Evolutionary conservation across 2,329 filamentous ascomycete species (phyloP).

Genomic region (Chaetomiaceae sp.): DNA sequence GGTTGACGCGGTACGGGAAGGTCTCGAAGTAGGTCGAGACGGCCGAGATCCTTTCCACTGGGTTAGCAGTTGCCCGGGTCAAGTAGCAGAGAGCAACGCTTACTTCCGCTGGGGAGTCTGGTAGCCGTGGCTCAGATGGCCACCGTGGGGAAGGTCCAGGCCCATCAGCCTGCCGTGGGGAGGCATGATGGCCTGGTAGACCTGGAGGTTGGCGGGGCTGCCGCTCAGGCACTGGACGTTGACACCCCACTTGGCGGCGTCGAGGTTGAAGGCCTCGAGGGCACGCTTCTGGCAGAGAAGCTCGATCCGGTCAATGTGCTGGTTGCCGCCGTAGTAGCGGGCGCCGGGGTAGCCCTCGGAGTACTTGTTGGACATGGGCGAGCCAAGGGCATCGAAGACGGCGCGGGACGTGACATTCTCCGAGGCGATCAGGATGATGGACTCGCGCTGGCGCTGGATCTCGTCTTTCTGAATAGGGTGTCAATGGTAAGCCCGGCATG

Average conservation of each 20-base stretch:
- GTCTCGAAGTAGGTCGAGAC: conserved; percentile 99
- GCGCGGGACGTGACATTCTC: conserved; percentile 99
- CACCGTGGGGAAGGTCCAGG: conserved; percentile 88
- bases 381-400: conserved; percentile 95
- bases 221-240: conserved; percentile 95
- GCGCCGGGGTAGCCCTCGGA: conserved; percentile 97
- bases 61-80: not conserved
- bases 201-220: conserved; percentile 93
- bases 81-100: conserved; percentile 31
- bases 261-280: conserved; percentile 83
- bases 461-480: conserved; percentile 66
- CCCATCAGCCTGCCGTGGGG: conserved; percentile 97
- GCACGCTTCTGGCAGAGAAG: conserved; percentile 91
- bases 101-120: conserved; percentile 91
- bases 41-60: conserved; percentile 68
- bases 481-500: conserved; percentile 25
- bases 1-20: conserved; percentile 87
- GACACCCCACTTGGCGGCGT: conserved; percentile 90
- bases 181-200: conserved; percentile 96
- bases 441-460: conserved; percentile 95
- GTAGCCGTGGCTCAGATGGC: conserved; percentile 94
- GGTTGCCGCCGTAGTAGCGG: conserved; percentile 98
- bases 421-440: conserved; percentile 96
- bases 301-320: conserved; percentile 97
- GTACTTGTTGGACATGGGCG: conserved; percentile 98